A percentile compares a stretch with the other conserved stretches of the same genome.
phyloP scores from a whole-genome alignment of 176 grass and related monocot genomes.

The Puya raimondii region DNA sequence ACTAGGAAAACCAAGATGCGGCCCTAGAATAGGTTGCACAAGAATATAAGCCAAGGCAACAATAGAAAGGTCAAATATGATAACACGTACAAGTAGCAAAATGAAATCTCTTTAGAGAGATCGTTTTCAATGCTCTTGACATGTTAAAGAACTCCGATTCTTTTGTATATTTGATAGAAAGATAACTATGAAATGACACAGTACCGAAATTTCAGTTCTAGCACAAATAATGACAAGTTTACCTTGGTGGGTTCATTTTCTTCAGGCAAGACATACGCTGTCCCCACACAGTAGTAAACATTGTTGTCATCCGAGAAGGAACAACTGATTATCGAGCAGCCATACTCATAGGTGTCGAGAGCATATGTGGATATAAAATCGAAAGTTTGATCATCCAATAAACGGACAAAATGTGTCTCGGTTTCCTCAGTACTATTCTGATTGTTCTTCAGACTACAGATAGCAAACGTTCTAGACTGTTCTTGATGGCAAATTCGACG shows the following conservation, averaged over 20 bases:
- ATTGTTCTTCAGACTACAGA: conserved; percentile 57
- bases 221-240: background rate
- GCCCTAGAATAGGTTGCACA: conserved; percentile 43
- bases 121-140: too few relatives aligned
- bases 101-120: too few relatives aligned
- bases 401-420: conserved; percentile 66
- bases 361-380: conserved; percentile 64
- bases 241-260: conserved; percentile 95
- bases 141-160: too few relatives aligned
- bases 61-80: background rate
- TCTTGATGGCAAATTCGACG: conserved; percentile 84
- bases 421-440: conserved; percentile 46
- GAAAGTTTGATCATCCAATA: conserved; percentile 89
- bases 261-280: conserved; percentile 87
- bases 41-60: conserved; percentile 7
- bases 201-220: background rate
- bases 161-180: background rate
- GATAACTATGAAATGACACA: background rate
- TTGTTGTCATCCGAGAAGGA: conserved; percentile 82
- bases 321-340: conserved; percentile 86
- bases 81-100: too few relatives aligned
- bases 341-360: conserved; percentile 71
- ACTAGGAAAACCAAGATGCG: conserved; percentile 86
- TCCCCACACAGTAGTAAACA: conserved; percentile 86
- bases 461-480: conserved; percentile 65